Evolutionary conservation across 2,329 filamentous ascomycete species (phyloP).

Genomic region (Cytospora mali): DNA sequence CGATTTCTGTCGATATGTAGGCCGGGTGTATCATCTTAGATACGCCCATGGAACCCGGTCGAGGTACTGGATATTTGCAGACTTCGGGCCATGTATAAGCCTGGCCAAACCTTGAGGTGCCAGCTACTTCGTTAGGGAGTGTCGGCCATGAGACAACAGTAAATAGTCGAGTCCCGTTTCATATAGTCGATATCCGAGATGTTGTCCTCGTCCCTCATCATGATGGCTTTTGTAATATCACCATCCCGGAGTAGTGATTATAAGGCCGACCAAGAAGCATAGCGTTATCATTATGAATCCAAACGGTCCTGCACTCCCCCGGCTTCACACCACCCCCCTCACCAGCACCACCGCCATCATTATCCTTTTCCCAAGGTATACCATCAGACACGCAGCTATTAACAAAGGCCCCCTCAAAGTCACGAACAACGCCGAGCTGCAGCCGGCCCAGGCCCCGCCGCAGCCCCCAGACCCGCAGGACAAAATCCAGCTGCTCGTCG

Average conservation of each 20-base stretch:
- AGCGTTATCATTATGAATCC: slow-evolving; percentile 15
- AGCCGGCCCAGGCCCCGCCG: neutral
- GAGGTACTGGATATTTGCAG: too few species aligned
- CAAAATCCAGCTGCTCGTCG: slow-evolving; percentile 18
- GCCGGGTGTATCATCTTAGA: too few species aligned
- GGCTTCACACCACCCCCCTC: too few species aligned
- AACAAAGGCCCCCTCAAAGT: slow-evolving; percentile 2
- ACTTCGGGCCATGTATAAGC: too few species aligned
- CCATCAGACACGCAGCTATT: neutral
- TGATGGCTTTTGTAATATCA: neutral
- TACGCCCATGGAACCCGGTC: too few species aligned
- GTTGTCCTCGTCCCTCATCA: neutral
- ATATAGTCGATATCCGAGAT: too few species aligned
- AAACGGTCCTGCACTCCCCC: neutral
- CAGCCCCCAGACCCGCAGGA: slow-evolving; percentile 3
- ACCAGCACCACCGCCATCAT: neutral
- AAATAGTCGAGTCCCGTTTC: neutral
- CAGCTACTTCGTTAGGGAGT: too few species aligned
- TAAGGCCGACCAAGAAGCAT: neutral
- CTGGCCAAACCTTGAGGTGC: too few species aligned
- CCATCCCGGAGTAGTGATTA: slow-evolving; percentile 5
- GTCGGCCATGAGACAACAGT: neutral
- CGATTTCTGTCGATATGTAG: too few species aligned
- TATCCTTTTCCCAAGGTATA: neutral
- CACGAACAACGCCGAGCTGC: slow-evolving; percentile 1